Conservation (phyloP, 208 protist genomes). For the Zelonia costaricensis region DNA sequence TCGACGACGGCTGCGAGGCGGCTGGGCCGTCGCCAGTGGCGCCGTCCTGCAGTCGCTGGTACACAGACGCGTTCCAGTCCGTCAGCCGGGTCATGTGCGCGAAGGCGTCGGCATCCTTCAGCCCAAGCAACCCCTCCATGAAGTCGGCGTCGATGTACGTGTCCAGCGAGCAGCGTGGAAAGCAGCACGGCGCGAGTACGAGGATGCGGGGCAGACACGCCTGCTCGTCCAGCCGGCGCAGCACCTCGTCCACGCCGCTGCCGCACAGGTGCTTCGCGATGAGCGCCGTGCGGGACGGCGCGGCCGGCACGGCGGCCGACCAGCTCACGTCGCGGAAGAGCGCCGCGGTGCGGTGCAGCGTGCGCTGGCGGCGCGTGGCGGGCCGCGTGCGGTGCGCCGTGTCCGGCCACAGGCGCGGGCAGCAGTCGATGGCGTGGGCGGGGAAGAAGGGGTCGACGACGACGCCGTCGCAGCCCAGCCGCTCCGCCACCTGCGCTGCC, state of each 20-base stretch:
- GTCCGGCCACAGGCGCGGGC: conserved; percentile 56
- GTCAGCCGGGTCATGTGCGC: conserved; percentile 50
- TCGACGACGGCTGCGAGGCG: neutral
- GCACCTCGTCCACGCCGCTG: conserved; percentile 69
- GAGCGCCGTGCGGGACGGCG: conserved; percentile 42
- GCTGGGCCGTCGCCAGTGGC: neutral
- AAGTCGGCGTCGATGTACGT: conserved; percentile 63
- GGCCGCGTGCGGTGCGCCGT: conserved; percentile 35
- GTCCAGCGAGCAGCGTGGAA: conserved; percentile 50
- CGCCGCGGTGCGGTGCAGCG: conserved; percentile 37
- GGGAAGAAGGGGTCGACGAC: conserved; percentile 79
- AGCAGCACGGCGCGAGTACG: conserved; percentile 81
- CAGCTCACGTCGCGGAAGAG: conserved; percentile 56
- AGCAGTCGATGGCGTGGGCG: conserved; percentile 73
- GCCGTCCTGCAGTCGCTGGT: conserved; percentile 28
- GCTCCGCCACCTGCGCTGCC: conserved; percentile 62
- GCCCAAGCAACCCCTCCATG: conserved; percentile 32
- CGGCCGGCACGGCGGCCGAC: conserved; percentile 32
- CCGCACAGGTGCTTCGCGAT: conserved; percentile 88
- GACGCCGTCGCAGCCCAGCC: conserved; percentile 55
- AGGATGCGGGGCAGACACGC: conserved; percentile 59
- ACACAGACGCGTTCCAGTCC: conserved; percentile 68
- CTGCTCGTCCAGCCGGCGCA: conserved; percentile 51
- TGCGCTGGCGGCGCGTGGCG: conserved; percentile 23
- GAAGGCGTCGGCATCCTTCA: conserved; percentile 38